Base-by-base conservation (phyloP, 2,329 filamentous ascomycete species). In the Aspergillus sp. region DNA sequence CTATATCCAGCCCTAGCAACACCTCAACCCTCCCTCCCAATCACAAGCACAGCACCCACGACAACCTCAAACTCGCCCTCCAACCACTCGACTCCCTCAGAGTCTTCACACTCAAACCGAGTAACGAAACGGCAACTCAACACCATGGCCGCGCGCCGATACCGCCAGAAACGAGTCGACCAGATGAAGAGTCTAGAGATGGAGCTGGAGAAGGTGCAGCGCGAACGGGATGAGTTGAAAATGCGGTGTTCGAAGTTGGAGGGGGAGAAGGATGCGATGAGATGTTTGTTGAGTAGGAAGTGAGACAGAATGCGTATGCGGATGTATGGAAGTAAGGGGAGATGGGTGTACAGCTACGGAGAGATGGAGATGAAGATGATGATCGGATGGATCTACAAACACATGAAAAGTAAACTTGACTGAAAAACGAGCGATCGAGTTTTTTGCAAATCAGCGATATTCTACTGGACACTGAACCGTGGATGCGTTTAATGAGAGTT, bases 91-190 rank as follows among this genome's bases (percentile, higher is more conserved):
- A 5, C 34, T 6, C 1, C 5, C 4, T 36, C 19, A 36, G 27
- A 12, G 5, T 11, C 9, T 10, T 36, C 34, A 13, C 26, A 36
- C 12, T 9, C 48, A 12, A 50, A 42, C n/a, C 55, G 58, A 27
- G 52, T 64, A 12, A 54, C 57, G 43, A 66, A 65, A 39, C 64
- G 64, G 26, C 59, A 58, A 40, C 52, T 64, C 9, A 67, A 67
- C 44, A 66, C 64, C 10, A 55, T 64, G 32, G 63, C 64, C 34
- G 64, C 64, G 36, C 60, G 63, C 12, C 53, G 63, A 35, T 66
- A 62, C 49, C 63, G 64, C 5, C 61, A 67, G 52, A 58, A 60
- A 38, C 61, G 61, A 6, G 52, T 61, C 27, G 62, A 66, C 38
- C 56, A 57, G 45, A 56, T 64, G 46, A 55, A 58, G 35, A 51